Percentiles rank a stretch among this genome's conserved stretches.
phyloP scores from a whole-genome alignment of 495 filamentous ascomycete species.

The Tetracladium setigerum region DNA sequence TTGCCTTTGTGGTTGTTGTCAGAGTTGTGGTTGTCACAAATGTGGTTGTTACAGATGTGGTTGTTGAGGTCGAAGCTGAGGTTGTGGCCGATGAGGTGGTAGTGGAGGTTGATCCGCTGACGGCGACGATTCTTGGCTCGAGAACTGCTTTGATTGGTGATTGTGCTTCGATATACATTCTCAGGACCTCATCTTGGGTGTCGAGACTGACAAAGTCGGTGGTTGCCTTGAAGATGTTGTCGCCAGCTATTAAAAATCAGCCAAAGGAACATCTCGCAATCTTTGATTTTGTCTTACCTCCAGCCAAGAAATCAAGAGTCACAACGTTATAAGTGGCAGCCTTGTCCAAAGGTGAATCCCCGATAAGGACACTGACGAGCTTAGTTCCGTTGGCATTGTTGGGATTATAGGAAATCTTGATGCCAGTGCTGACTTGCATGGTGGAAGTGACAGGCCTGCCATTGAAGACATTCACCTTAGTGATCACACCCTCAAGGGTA shows the following conservation, averaged over 20 bases:
- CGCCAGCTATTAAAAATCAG: constrained; percentile 23
- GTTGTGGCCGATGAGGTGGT: no score
- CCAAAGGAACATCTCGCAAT: no score
- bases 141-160: constrained; percentile 40
- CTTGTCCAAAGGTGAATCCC: constrained; percentile 24
- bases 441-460: constrained; percentile 37
- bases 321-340: constrained; percentile 36
- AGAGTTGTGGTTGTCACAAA: no score
- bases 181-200: constrained; percentile 42
- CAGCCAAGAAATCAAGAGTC: constrained; percentile 45
- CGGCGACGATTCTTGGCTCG: constrained; percentile 33
- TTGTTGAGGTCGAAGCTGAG: no score
- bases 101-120: neutral
- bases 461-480: constrained; percentile 35
- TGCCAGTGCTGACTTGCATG: constrained; percentile 38
- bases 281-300: constrained; percentile 9
- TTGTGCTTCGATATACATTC: constrained; percentile 32
- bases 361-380: constrained; percentile 34
- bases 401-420: constrained; percentile 39
- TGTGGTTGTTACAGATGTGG: no score
- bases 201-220: constrained; percentile 33
- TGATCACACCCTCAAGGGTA: constrained; percentile 39
- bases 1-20: no score
- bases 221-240: constrained; percentile 34
- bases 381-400: constrained; percentile 21